A percentile compares a stretch with the other conserved stretches of the same genome.
These are phyloP conservation scores for Fusarium agapanthi DNA, from an alignment of 2,329 filamentous ascomycete genomes.

Conservation along the genomic window DNA sequence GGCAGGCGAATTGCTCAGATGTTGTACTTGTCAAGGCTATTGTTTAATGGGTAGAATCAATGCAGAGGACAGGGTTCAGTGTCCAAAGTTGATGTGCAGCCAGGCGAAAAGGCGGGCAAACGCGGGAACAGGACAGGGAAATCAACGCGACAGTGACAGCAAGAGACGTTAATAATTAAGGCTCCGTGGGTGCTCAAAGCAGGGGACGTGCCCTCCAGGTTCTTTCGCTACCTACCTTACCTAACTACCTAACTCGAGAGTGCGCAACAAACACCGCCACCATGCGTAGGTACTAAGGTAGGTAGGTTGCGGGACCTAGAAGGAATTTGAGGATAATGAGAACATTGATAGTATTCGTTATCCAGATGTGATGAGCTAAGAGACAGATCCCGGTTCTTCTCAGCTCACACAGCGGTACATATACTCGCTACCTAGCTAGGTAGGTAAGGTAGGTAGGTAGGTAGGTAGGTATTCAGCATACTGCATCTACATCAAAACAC, in stretches of 20 bases:
- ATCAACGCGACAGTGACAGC: neutral
- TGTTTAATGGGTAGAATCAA: constrained; percentile 24
- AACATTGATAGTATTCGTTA: neutral
- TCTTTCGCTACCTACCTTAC: neutral
- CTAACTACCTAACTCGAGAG: neutral
- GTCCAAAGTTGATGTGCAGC: constrained; percentile 11
- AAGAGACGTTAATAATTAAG: neutral
- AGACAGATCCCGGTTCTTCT: neutral
- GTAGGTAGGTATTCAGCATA: neutral
- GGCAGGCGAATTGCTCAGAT: constrained; percentile 37
- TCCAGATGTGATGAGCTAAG: constrained; percentile 3
- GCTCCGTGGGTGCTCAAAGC: neutral
- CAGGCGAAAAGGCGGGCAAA: constrained; percentile 27
- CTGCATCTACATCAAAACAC: neutral
- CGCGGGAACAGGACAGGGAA: constrained; percentile 15
- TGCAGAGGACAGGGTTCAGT: constrained; percentile 28
- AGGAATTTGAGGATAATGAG: neutral
- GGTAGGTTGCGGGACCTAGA: neutral
- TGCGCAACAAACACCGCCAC: constrained; percentile 13
- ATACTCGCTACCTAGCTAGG: neutral
- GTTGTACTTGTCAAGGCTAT: constrained; percentile 32
- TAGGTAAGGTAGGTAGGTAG: too few species aligned
- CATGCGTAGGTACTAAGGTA: neutral
- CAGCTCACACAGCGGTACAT: neutral
- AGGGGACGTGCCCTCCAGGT: constrained; percentile 15